Conservation (phyloP, 2,329 filamentous ascomycete species). For the Claviceps cyperi region DNA sequence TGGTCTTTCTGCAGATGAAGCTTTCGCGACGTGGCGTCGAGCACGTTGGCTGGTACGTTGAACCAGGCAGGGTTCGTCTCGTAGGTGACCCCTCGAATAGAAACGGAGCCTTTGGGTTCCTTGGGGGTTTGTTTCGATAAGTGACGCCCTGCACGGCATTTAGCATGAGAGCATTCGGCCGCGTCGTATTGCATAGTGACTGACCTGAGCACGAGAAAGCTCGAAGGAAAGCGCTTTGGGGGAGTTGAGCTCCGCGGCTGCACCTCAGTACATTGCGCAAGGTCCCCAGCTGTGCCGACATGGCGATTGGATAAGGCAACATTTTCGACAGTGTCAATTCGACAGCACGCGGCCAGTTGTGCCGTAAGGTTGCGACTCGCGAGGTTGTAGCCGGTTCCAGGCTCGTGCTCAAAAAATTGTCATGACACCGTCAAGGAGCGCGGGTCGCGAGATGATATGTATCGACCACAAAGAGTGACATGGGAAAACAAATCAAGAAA, state of each 20-base stretch:
- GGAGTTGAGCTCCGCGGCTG: conserved; percentile 10
- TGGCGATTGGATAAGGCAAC: conserved; percentile 3
- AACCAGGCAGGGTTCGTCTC: conserved; percentile 62
- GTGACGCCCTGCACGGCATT: neutral
- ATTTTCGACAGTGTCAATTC: neutral
- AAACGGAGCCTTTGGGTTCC: neutral
- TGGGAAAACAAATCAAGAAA: too few relatives aligned
- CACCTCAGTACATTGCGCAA: conserved; percentile 15
- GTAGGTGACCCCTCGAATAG: conserved; percentile 49
- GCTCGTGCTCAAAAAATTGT: too few relatives aligned
- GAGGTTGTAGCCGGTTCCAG: too few relatives aligned
- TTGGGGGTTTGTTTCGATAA: neutral
- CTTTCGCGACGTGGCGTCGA: conserved; percentile 56
- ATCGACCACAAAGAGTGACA: too few relatives aligned
- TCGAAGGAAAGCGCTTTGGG: conserved; percentile 3
- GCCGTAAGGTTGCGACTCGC: neutral
- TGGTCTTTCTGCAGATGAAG: conserved; percentile 89
- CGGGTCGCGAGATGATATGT: too few relatives aligned
- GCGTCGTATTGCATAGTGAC: neutral
- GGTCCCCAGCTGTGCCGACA: conserved; percentile 13
- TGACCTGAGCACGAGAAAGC: conserved; percentile 4
- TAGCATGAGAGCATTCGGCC: neutral
- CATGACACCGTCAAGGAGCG: too few relatives aligned
- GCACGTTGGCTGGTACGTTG: conserved; percentile 66
- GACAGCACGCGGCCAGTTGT: too few relatives aligned